Percentiles rank a stretch among this genome's conserved stretches.
These are phyloP conservation scores for Linum tenue DNA, from an alignment of 345 rosid genomes.

Conservation along the genomic window DNA sequence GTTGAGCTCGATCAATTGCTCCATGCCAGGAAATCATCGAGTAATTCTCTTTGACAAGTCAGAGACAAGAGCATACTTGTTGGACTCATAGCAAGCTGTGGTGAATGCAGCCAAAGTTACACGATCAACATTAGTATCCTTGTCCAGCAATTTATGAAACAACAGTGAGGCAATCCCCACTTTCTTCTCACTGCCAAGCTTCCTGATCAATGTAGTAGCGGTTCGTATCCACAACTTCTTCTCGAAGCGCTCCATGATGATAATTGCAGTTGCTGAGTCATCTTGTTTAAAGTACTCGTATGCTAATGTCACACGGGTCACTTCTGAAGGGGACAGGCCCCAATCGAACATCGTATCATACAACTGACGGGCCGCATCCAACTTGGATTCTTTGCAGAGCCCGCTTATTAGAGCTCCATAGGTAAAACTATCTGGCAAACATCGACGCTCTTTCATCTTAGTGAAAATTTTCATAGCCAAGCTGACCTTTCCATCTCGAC, in stretches of 20 bases:
- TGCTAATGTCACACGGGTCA: conserved; percentile 69
- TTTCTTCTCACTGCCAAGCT: conserved; percentile 74
- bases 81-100: conserved; percentile 67
- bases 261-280: conserved; percentile 71
- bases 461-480: conserved; percentile 43
- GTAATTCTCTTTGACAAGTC: conserved; percentile 53
- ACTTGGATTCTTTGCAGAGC: conserved; percentile 69
- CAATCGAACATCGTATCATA: conserved; percentile 67
- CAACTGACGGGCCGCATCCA: conserved; percentile 55
- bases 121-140: conserved; percentile 44
- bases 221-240: conserved; percentile 69
- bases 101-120: conserved; percentile 61
- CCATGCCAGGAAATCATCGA: too few relatives aligned
- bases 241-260: conserved; percentile 69
- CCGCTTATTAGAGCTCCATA: conserved; percentile 82
- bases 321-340: conserved; percentile 70
- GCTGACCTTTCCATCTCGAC: conserved; percentile 43
- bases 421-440: conserved; percentile 59
- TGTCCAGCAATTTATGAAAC: conserved; percentile 54
- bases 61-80: conserved; percentile 59
- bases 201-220: conserved; percentile 63
- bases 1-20: too few relatives aligned
- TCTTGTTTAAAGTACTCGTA: conserved; percentile 72
- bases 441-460: conserved; percentile 50
- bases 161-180: conserved; percentile 77